These are phyloP conservation scores for Starmerella powellii DNA, from an alignment of 805 yeast genomes.

Conservation along the genomic window DNA sequence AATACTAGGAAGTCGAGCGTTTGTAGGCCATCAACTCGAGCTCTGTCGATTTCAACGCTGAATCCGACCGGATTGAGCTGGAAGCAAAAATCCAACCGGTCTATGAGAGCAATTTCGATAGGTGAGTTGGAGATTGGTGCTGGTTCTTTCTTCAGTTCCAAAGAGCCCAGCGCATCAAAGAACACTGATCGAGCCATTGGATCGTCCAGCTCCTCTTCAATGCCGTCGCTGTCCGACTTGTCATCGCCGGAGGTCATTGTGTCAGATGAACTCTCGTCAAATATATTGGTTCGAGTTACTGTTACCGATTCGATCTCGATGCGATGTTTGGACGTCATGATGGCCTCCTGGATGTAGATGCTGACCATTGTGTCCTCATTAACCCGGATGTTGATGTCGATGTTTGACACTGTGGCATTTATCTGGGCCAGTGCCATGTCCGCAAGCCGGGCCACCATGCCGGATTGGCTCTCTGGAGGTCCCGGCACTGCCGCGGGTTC, in stretches of 20 bases:
- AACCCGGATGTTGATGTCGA: conserved; percentile 1
- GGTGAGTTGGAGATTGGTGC: no score
- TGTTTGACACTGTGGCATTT: conserved; percentile 17
- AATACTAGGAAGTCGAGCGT: conserved; percentile 4
- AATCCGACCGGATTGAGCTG: conserved; percentile 5
- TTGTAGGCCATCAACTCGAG: conserved; percentile 9
- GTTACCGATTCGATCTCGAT: conserved; percentile 11
- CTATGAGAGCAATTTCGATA: conserved; percentile 7
- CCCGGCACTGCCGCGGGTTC: no score
- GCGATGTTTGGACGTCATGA: conserved; percentile 8
- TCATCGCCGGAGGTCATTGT: neutral
- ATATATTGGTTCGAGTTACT: neutral
- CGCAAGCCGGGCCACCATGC: conserved; percentile 26
- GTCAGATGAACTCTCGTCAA: neutral
- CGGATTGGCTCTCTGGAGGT: neutral
- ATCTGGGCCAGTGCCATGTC: conserved; percentile 31
- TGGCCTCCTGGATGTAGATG: conserved; percentile 5
- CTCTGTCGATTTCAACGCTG: conserved; percentile 3
- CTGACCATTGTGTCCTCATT: neutral
- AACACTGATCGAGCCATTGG: conserved; percentile 2
- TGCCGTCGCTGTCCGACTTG: no score
- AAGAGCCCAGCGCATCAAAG: neutral
- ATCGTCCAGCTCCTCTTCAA: neutral
- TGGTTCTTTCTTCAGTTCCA: no score
- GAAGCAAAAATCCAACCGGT: conserved; percentile 8